Conservation (phyloP, 345 rosid species). For the Aegle marmelos region DNA sequence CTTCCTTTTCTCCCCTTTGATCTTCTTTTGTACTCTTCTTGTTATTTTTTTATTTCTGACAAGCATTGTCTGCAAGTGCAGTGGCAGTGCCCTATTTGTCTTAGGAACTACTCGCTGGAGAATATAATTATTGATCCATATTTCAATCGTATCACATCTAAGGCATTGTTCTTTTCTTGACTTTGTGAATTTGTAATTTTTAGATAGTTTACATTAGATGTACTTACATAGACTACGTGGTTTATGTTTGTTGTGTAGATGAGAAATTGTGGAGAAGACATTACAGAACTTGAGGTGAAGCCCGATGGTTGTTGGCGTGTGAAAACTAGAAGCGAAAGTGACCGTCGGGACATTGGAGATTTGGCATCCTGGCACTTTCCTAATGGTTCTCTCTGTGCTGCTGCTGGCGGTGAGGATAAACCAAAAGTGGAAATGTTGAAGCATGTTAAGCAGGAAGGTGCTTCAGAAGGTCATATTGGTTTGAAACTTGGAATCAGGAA, state of each 20-base stretch:
- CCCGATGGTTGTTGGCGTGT: constrained; percentile 99
- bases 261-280: constrained; percentile 82
- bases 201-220: not conserved
- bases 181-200: constrained; percentile 1
- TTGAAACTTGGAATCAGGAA: constrained; percentile 89
- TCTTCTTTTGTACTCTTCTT: not conserved
- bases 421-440: constrained; percentile 46
- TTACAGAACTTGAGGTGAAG: constrained; percentile 81
- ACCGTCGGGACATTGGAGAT: constrained; percentile 75
- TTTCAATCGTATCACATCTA: constrained; percentile 79
- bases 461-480: constrained; percentile 65
- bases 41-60: constrained; percentile 15
- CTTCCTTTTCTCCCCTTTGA: not conserved
- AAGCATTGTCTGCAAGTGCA: constrained; percentile 36
- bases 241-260: constrained; percentile 47
- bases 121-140: constrained; percentile 81
- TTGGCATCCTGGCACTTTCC: constrained; percentile 83
- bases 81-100: constrained; percentile 99
- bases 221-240: not conserved
- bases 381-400: constrained; percentile 54
- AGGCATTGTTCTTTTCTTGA: constrained; percentile 41
- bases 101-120: constrained; percentile 88
- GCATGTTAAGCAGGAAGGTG: constrained; percentile 71
- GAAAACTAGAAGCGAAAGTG: constrained; percentile 70
- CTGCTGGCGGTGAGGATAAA: constrained; percentile 38